Evolutionary conservation across 2,329 filamentous ascomycete genomes (phyloP), one percentile per base, ranked within the genome.

Genomic region (Cercospora canescens): DNA sequence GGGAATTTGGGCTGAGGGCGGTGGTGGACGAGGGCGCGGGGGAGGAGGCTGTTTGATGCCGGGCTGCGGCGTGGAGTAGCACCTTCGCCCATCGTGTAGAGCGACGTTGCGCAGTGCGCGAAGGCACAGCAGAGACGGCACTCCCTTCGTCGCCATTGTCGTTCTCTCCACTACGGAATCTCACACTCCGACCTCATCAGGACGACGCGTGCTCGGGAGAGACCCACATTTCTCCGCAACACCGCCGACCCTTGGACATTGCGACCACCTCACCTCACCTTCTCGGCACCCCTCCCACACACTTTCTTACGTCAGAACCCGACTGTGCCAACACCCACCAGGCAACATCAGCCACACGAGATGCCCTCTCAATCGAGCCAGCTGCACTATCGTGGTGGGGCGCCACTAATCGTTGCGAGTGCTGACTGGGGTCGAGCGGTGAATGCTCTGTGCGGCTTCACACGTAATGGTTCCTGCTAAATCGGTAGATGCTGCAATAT

Each of bases 91-190:
- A 28, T 72, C 66, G 30, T 67, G 60, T 35, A 67, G 68, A 2
- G 68, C 70, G 9, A 77, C 64, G 6, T 69, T 69, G 9, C 74
- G 75, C 37, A 77, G 63, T 6, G 71, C 70, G 45, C 71, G 72
- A 5, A 77, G 69, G 55, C 72, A 69, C 3, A 69, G 67, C 11
- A 70, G 56, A 30, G 76, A 76, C 6, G 76, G 76, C 6, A 74
- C 72, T 63, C 73, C 74, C 71, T 76, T 80, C 59, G 39, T 65
- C 66, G 71, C n/a, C 67, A 67, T 41, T 60, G 57, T 32, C 14
- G 21, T 32, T 32, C 11, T 12, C 28, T 55, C 28, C 16, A 24
- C 26, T 16, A 24, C 45, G 7, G 9, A 12, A 50, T 9, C 45
- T 50, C 45, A 50, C 45, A 24, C 6, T 50, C 18, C 28, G 45